phyloP scores from a whole-genome alignment of 805 yeast species.

The Nakazawaea laoshanensis region DNA sequence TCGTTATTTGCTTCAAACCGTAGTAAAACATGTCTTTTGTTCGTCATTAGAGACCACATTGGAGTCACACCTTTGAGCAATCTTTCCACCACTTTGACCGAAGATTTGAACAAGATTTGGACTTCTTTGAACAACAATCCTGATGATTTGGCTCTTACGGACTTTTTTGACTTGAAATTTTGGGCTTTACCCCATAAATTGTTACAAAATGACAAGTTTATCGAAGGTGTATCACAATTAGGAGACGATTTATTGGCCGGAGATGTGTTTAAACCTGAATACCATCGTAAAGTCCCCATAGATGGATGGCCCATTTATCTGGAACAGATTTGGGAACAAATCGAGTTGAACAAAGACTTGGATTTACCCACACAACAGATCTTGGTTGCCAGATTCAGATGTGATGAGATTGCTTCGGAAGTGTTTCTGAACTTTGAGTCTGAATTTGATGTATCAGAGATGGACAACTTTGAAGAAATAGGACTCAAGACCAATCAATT shows the following conservation, averaged over 20 bases:
- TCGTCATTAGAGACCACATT: conserved; percentile 88
- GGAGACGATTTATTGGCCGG: conserved; percentile 50
- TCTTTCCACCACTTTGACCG: conserved; percentile 56
- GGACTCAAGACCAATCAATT: conserved; percentile 35
- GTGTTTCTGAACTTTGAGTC: conserved; percentile 36
- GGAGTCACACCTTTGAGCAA: conserved; percentile 79
- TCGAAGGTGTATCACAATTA: conserved; percentile 46
- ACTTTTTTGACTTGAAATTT: conserved; percentile 81
- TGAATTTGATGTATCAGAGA: conserved; percentile 18
- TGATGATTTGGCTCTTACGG: conserved; percentile 45
- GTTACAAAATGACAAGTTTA: conserved; percentile 67
- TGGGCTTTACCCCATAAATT: conserved; percentile 80
- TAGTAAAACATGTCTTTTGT: conserved; percentile 55
- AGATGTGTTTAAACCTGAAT: conserved; percentile 51
- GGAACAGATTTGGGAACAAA: conserved; percentile 88
- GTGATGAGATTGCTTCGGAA: conserved; percentile 73
- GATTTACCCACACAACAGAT: conserved; percentile 97
- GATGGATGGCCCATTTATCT: conserved; percentile 97
- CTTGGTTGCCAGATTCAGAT: conserved; percentile 86
- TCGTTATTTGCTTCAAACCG: conserved; percentile 66
- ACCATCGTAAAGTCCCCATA: conserved; percentile 81
- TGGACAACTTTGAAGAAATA: conserved; percentile 15
- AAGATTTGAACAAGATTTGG: conserved; percentile 79
- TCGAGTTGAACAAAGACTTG: conserved; percentile 84
- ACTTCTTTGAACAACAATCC: conserved; percentile 63